Conservation (phyloP, 176 grass and related monocot genomes). For the maize (Zea mays) region Zm-B73-REFERENCE-NAM-5.0 NC_050096.1:194733001-194733500, state of each 20-base stretch:
- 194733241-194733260: slow-evolving; percentile 7
- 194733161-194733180: slow-evolving; percentile 54
- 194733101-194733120: slow-evolving; percentile 63
- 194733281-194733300: neutral
- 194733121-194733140: slow-evolving; percentile 67
- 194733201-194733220: slow-evolving; percentile 38
- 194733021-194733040: slow-evolving; percentile 26
- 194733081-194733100: slow-evolving; percentile 83
- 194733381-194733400: neutral
- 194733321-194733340: slow-evolving; percentile 37
- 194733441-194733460: neutral
- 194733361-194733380: slow-evolving; percentile 18
- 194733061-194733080: slow-evolving; percentile 63
- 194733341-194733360: neutral
- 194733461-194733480: neutral
- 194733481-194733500: neutral
- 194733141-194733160: slow-evolving; percentile 86
- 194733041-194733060: slow-evolving; percentile 31
- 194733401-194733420: slow-evolving; percentile 24
- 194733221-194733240: neutral
- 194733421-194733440: slow-evolving; percentile 14
- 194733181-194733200: neutral
- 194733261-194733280: slow-evolving; percentile 1
- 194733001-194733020: slow-evolving; percentile 18
- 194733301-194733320: neutral